Conservation (phyloP, 2,329 filamentous ascomycete species). For the Colletotrichum viniferum region DNA sequence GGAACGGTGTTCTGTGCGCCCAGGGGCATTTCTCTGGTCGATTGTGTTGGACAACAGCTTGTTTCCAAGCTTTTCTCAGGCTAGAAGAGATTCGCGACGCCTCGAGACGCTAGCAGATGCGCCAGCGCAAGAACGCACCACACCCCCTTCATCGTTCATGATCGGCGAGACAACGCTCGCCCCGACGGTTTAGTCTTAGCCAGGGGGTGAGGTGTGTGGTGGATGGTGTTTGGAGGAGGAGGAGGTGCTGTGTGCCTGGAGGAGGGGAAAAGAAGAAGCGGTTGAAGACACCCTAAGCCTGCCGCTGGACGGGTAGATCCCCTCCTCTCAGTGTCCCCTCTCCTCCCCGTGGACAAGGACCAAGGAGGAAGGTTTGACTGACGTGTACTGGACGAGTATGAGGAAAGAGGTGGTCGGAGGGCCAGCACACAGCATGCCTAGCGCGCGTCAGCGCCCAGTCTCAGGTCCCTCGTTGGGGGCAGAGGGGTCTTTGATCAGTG, state of each 20-base stretch:
- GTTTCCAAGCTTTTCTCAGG: background rate
- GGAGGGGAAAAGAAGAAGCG: background rate
- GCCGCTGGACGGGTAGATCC: constrained; percentile 9
- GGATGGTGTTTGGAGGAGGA: background rate
- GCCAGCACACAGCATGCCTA: background rate
- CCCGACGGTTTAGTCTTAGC: constrained; percentile 5
- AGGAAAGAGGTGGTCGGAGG: background rate
- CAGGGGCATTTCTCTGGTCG: background rate
- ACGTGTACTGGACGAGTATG: background rate
- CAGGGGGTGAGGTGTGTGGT: background rate
- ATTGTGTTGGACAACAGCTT: background rate
- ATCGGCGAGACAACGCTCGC: constrained; percentile 16
- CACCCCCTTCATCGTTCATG: background rate
- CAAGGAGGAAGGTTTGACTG: background rate
- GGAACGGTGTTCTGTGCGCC: background rate
- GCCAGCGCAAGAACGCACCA: background rate
- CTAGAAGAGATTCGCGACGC: background rate
- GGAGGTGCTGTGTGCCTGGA: background rate
- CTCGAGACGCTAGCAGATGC: constrained; percentile 9
- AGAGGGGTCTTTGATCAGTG: background rate
- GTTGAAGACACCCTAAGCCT: background rate
- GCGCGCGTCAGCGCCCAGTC: background rate
- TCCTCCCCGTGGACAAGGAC: background rate
- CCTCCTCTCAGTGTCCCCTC: background rate
- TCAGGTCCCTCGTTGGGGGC: background rate